Evolutionary conservation across 2,329 filamentous ascomycete genomes (phyloP).

Genomic region (Botrytis paeoniae): DNA sequence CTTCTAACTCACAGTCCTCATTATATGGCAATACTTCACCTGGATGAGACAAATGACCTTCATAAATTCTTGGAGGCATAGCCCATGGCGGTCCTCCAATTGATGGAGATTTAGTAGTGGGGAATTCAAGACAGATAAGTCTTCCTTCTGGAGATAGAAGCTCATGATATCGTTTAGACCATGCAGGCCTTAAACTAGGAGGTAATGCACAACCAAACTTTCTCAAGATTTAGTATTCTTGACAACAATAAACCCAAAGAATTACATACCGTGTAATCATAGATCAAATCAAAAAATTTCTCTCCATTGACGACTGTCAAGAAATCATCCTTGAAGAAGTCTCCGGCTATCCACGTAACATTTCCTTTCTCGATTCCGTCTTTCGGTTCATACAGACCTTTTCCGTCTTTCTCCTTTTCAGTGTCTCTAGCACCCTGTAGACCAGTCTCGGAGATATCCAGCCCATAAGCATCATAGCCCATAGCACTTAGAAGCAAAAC

Average conservation of each 20-base stretch:
- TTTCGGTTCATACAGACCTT: conserved; percentile 44
- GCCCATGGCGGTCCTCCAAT: conserved; percentile 71
- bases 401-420: conserved; percentile 35
- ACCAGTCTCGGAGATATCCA: conserved; percentile 50
- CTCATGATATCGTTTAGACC: conserved; percentile 51
- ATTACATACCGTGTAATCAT: conserved; percentile 57
- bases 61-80: conserved; percentile 65
- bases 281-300: conserved; percentile 61
- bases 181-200: conserved; percentile 49
- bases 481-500: conserved; percentile 69
- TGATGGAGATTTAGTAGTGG: conserved; percentile 64
- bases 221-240: conserved; percentile 19
- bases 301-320: conserved; percentile 42
- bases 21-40: conserved; percentile 65
- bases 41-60: conserved; percentile 66
- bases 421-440: conserved; percentile 23
- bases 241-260: background rate
- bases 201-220: conserved; percentile 63
- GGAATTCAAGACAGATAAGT: conserved; percentile 72
- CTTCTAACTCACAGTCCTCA: conserved; percentile 48
- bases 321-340: conserved; percentile 66
- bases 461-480: conserved; percentile 73
- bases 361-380: conserved; percentile 48
- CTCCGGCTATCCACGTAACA: conserved; percentile 56
- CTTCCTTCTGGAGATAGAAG: conserved; percentile 50